Percentiles rank a stretch among this genome's conserved stretches.
phyloP scores from a whole-genome alignment of 2,329 filamentous ascomycete species.

The Lizonia empirigonia region DNA sequence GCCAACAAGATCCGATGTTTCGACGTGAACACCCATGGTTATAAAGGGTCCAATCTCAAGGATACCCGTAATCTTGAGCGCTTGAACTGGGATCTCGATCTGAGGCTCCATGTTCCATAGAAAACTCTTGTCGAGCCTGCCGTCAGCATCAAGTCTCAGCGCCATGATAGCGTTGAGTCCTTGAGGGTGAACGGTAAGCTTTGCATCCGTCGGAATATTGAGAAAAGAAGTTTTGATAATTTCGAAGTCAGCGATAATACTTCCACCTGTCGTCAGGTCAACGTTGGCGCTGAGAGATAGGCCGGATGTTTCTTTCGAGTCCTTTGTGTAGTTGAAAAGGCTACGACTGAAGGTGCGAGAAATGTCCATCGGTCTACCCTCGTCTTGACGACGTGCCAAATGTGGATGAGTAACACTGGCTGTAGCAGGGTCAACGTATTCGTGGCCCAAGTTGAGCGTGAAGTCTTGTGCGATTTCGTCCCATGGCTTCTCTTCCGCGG shows the following conservation, averaged over 20 bases:
- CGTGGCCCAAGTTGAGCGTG: constrained; percentile 21
- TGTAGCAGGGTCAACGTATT: constrained; percentile 23
- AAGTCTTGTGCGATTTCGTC: constrained; percentile 23
- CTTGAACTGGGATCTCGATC: constrained; percentile 30
- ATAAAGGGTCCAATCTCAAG: constrained; percentile 30
- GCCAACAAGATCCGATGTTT: constrained; percentile 25
- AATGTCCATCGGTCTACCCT: constrained; percentile 23
- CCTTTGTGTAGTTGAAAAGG: constrained; percentile 28
- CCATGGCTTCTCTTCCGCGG: constrained; percentile 27
- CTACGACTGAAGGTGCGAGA: constrained; percentile 19
- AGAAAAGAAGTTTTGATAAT: constrained; percentile 16
- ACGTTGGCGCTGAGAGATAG: constrained; percentile 25
- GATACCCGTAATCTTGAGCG: constrained; percentile 24
- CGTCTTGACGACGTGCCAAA: constrained; percentile 18
- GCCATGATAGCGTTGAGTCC: constrained; percentile 23
- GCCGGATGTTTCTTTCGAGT: constrained; percentile 24
- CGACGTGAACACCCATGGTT: constrained; percentile 30
- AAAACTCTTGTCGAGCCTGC: constrained; percentile 27
- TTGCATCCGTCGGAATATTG: constrained; percentile 20
- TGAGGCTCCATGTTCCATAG: constrained; percentile 28
- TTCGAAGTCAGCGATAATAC: constrained; percentile 30
- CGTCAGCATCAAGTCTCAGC: constrained; percentile 24
- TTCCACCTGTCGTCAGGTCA: constrained; percentile 24
- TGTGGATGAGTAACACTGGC: constrained; percentile 30
- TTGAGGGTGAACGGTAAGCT: constrained; percentile 25